A percentile compares a stretch with the other conserved stretches of the same genome.
Evolutionary conservation across 176 grass and related monocot genomes (phyloP).

Genomic region (Alopecurus myosuroides): DNA sequence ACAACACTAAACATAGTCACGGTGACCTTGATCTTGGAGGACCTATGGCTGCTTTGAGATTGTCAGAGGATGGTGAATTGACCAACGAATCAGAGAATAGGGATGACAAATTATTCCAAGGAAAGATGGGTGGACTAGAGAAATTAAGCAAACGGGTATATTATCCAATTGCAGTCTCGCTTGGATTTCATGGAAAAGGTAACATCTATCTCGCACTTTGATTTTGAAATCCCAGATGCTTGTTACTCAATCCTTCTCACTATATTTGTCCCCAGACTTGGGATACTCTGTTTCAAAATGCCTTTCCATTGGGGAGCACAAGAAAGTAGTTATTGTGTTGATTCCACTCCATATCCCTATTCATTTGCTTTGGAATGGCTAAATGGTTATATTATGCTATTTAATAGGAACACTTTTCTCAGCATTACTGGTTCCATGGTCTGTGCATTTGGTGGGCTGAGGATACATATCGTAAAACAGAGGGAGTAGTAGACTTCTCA

Average conservation of each 20-base stretch:
- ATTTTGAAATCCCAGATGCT: neutral
- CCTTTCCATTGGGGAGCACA: no score
- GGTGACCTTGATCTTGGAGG: conserved; percentile 33
- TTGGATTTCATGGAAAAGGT: conserved; percentile 84
- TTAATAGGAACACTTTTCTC: neutral
- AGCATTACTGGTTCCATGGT: neutral
- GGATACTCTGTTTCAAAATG: neutral
- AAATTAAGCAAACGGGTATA: conserved; percentile 65
- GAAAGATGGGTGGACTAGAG: conserved; percentile 49
- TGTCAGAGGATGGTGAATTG: conserved; percentile 30
- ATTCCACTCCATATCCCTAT: neutral
- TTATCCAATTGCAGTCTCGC: conserved; percentile 63
- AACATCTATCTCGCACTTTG: conserved; percentile 12
- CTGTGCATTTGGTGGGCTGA: neutral
- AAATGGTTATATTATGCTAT: no score
- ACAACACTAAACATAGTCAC: conserved; percentile 30
- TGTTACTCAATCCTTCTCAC: neutral
- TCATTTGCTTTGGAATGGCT: neutral
- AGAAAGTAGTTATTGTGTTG: neutral
- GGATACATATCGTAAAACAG: neutral
- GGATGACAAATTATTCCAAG: conserved; percentile 25
- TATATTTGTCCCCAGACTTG: neutral
- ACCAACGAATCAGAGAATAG: conserved; percentile 23
- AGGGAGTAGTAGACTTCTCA: neutral
- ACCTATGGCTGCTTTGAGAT: conserved; percentile 30